Conservation (phyloP, 2,329 filamentous ascomycete species). For the Colletotrichum destructivum region DNA sequence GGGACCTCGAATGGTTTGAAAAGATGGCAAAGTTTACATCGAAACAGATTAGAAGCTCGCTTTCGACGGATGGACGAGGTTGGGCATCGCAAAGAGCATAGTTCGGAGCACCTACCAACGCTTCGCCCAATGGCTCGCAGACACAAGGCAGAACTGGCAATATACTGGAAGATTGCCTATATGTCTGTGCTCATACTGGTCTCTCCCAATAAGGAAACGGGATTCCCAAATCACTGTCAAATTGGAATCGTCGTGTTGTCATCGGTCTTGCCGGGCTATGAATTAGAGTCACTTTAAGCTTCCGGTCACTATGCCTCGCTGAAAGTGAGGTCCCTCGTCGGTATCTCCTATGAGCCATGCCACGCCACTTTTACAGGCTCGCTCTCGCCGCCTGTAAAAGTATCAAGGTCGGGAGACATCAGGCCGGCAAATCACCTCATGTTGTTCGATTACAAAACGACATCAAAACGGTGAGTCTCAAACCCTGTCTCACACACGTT, state of each 20-base stretch:
- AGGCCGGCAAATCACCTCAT: background rate
- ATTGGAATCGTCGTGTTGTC: background rate
- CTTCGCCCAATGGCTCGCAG: background rate
- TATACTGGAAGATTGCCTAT: background rate
- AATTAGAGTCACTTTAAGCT: background rate
- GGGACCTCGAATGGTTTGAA: background rate
- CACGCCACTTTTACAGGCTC: background rate
- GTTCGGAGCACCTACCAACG: conserved; percentile 3
- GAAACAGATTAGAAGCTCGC: conserved; percentile 28
- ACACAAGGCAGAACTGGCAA: background rate
- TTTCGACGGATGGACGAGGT: conserved; percentile 10
- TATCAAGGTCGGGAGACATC: background rate
- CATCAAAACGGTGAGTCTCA: background rate
- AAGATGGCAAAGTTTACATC: conserved; percentile 14
- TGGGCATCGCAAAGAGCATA: background rate
- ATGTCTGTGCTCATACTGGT: background rate
- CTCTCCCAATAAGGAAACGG: background rate
- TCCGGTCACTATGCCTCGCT: background rate
- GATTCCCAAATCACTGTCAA: background rate
- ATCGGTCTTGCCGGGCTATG: background rate
- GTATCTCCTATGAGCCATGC: background rate
- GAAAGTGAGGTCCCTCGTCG: background rate
- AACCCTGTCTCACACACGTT: background rate
- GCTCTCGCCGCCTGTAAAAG: background rate
- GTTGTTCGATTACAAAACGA: background rate